Evolutionary conservation across 139 green algal species (phyloP).

Genomic region (Raphidocelis subcapitata): DNA sequence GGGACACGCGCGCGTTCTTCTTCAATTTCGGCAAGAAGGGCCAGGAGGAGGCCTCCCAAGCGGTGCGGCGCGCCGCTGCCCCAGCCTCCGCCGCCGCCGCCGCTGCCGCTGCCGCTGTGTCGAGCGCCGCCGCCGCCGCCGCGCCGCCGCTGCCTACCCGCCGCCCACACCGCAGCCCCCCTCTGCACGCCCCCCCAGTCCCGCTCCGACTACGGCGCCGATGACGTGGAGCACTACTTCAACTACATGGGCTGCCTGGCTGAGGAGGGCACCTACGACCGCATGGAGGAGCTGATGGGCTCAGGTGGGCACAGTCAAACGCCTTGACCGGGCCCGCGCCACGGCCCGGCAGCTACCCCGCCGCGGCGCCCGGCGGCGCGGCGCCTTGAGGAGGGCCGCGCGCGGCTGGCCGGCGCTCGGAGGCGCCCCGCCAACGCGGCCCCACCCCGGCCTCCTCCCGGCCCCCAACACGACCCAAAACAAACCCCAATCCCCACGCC

Average conservation of each 20-base stretch:
- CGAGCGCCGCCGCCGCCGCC: no score
- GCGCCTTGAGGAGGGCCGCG: no score
- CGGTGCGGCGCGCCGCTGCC: slow-evolving; percentile 8
- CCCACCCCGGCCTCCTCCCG: no score
- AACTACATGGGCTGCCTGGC: slow-evolving; percentile 98
- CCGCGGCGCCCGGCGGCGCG: no score
- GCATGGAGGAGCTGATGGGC: slow-evolving; percentile 72
- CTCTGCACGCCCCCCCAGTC: slow-evolving; percentile 59
- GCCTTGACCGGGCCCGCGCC: slow-evolving; percentile 16
- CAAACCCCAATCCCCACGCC: no score
- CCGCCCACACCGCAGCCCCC: slow-evolving; percentile 6
- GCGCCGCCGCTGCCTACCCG: no score
- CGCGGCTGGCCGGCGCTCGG: no score
- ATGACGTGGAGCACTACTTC: slow-evolving; percentile 95
- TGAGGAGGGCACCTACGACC: slow-evolving; percentile 86
- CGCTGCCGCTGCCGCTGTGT: no score
- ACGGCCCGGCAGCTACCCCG: no score
- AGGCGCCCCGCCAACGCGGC: no score
- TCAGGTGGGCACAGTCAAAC: no score
- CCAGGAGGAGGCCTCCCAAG: slow-evolving; percentile 31
- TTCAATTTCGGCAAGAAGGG: slow-evolving; percentile 77
- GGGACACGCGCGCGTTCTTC: slow-evolving; percentile 36
- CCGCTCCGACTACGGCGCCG: slow-evolving; percentile 66
- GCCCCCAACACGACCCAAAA: no score
- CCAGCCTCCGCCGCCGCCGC: not conserved